Evolutionary conservation across 768 basidiomycete species (phyloP).

Genomic region (Podaxis sp.): DNA sequence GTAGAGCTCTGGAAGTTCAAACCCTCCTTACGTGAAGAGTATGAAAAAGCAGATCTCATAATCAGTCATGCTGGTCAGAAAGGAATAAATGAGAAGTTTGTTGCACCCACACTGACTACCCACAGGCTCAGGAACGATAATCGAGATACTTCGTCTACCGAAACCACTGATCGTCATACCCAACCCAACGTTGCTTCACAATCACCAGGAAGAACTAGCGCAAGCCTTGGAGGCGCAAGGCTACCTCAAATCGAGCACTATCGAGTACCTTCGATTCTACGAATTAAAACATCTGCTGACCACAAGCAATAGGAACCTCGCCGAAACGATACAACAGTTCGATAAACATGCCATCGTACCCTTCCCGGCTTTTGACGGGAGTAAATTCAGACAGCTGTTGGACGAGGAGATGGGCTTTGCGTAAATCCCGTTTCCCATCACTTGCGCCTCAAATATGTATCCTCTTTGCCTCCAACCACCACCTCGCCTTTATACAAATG

Average conservation of each 20-base stretch:
- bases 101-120: neutral
- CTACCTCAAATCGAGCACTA: slow-evolving; percentile 55
- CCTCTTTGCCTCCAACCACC: slow-evolving; percentile 13
- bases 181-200: slow-evolving; percentile 84
- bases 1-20: slow-evolving; percentile 77
- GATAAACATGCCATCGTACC: slow-evolving; percentile 42
- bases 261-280: slow-evolving; percentile 46
- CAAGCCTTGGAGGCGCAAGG: slow-evolving; percentile 55
- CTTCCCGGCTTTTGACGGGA: slow-evolving; percentile 70
- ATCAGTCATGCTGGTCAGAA: slow-evolving; percentile 90
- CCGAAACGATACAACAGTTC: slow-evolving; percentile 50
- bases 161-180: slow-evolving; percentile 87
- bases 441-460: slow-evolving; percentile 9
- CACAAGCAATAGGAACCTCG: slow-evolving; percentile 42
- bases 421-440: slow-evolving; percentile 6
- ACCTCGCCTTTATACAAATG: slow-evolving; percentile 21
- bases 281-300: neutral
- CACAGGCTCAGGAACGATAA: slow-evolving; percentile 90
- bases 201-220: slow-evolving; percentile 92
- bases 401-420: slow-evolving; percentile 80
- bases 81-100: neutral
- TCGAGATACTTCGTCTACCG: slow-evolving; percentile 75
- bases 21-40: slow-evolving; percentile 64
- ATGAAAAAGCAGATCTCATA: slow-evolving; percentile 68
- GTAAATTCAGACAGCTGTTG: slow-evolving; percentile 61